Conservation (phyloP, 1,284 basidiomycete genomes). For the Irpex rosettiformis region DNA sequence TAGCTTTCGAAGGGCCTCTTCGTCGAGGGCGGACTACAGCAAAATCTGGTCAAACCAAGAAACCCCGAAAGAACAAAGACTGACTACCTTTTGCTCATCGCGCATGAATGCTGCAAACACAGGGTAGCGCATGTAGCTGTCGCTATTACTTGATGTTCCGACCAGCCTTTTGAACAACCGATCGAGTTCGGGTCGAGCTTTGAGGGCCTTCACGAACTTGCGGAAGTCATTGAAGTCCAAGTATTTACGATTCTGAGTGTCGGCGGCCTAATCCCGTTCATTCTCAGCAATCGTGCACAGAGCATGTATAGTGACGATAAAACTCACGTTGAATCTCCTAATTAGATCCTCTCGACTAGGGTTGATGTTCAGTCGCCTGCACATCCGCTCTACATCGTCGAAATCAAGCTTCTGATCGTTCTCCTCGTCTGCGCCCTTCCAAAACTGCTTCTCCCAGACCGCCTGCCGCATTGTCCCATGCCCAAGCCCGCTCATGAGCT, state of each 20-base stretch:
- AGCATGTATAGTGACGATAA: background rate
- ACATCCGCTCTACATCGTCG: slow-evolving; percentile 74
- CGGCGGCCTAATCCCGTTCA: slow-evolving; percentile 54
- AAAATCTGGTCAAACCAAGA: slow-evolving; percentile 10
- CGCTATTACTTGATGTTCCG: slow-evolving; percentile 31
- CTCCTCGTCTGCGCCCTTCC: slow-evolving; percentile 68
- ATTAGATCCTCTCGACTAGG: slow-evolving; percentile 59
- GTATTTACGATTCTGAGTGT: slow-evolving; percentile 57
- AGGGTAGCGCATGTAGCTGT: slow-evolving; percentile 46
- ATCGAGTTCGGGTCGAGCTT: slow-evolving; percentile 80
- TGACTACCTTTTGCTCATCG: slow-evolving; percentile 57
- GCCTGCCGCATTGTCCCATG: slow-evolving; percentile 64
- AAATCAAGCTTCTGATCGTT: slow-evolving; percentile 67
- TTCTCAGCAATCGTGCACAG: background rate
- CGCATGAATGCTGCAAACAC: slow-evolving; percentile 69
- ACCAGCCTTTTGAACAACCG: slow-evolving; percentile 57
- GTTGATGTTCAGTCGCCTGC: slow-evolving; percentile 73
- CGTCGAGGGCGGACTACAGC: slow-evolving; percentile 43
- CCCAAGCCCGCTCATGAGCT: slow-evolving; percentile 66
- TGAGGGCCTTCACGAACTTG: slow-evolving; percentile 81
- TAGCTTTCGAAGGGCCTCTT: slow-evolving; percentile 44
- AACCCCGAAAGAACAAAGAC: background rate
- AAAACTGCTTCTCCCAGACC: slow-evolving; percentile 82
- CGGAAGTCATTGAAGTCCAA: slow-evolving; percentile 87
- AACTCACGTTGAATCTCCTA: slow-evolving; percentile 61